Base-by-base conservation (phyloP, 1,139 yeast genomes). In the Sugiyamaella novakii region DNA sequence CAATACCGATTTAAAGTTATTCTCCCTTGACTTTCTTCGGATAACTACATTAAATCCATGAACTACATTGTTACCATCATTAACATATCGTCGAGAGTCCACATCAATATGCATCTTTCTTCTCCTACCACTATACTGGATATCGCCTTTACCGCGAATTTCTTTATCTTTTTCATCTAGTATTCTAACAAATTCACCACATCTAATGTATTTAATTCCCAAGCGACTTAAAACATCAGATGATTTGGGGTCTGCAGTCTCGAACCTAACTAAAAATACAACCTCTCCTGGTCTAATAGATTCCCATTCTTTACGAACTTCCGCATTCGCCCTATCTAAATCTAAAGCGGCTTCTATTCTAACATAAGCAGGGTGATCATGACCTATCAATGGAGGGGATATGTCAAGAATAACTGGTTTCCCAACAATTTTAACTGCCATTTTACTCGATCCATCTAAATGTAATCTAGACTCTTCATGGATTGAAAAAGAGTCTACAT, bases 281-380 rank as follows among this genome's bases (percentile, higher is more conserved):
- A 63, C 52, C 29, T 69, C 72, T 3, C 67, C 72, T 0, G 48
- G 48, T 7, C 47, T 34, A 22, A 70, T 37, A 0, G 54, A 27
- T 18, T 63, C 66, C 75, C 76, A 72, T 18, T 66, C 72, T 7
- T 51, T 38, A 10, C 59, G 52, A 15, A 53, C 43, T 3, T 45
- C 45, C 10, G 39, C 44, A 2, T 54, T 31, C 2, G 51, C 38
- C 7, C 53, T 50, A 10, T 57, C 57, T 5, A 66, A 50, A n/a
- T 64, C 63, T 3, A 70, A n/a, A 8, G 49, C 49, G 3, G 65
- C 49, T 29, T 59, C 67, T 3, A 62, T 59, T 17, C 54, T 54
- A 2, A 59, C 62, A 27, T 42, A 49, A 1, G 58, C 49, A 6
- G 67, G 65, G 24, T 46, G n/a, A 51, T 15, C 46, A 41, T 30